A percentile compares a stretch with the other conserved stretches of the same genome.
These are phyloP conservation scores for Claviceps paspali DNA, from an alignment of 2,329 filamentous ascomycete genomes.

Conservation along the genomic window DNA sequence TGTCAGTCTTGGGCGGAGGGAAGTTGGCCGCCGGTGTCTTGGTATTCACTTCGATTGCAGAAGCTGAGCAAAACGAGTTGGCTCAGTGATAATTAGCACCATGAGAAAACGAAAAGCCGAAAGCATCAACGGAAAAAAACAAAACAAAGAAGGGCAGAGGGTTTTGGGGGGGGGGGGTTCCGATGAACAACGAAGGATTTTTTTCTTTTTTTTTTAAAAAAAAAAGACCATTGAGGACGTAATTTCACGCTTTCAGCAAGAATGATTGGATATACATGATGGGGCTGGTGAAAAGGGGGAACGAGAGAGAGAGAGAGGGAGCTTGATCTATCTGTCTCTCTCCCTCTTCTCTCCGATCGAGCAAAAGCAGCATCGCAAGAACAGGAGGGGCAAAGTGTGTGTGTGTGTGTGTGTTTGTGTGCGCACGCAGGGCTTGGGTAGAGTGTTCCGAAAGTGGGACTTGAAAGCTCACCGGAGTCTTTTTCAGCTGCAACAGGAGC, in stretches of 20 bases:
- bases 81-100: constrained; percentile 14
- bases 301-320: too few relatives aligned
- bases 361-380: constrained; percentile 9
- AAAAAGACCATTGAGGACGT: too few relatives aligned
- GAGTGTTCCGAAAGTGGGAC: constrained; percentile 4
- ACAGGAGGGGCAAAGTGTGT: constrained; percentile 23
- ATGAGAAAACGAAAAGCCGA: too few relatives aligned
- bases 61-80: constrained; percentile 18
- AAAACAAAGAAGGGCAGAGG: too few relatives aligned
- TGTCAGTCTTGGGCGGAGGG: constrained; percentile 87
- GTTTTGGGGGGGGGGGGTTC: too few relatives aligned
- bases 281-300: too few relatives aligned
- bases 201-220: not conserved
- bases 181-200: too few relatives aligned
- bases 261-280: too few relatives aligned
- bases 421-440: constrained; percentile 5
- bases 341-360: not conserved
- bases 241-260: too few relatives aligned
- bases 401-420: too few relatives aligned
- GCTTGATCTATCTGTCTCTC: too few relatives aligned
- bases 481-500: constrained; percentile 16
- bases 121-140: too few relatives aligned
- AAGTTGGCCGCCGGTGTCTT: constrained; percentile 31
- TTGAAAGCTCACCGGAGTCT: constrained; percentile 24
- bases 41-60: constrained; percentile 37